Base-by-base conservation (phyloP, 2,329 filamentous ascomycete genomes). In the Hypomyces perniciosus region DNA sequence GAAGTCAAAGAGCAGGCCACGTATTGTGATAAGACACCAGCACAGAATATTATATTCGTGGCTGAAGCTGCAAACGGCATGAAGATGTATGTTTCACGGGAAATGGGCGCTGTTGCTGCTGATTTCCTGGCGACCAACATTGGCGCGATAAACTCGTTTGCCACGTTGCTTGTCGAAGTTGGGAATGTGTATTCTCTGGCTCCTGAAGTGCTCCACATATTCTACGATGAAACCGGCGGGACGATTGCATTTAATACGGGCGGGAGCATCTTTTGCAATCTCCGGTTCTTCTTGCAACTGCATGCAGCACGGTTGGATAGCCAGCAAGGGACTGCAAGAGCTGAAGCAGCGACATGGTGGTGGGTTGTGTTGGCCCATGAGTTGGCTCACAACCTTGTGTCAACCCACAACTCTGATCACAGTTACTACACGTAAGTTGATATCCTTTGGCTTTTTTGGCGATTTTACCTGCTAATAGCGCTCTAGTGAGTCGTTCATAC, bases 321-420 rank as follows among this genome's bases (percentile, higher is more conserved):
- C 44, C 65, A 26, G 40, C 63, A 44, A 27, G 65, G 66, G 2
- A 70, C 76, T 48, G 79, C 73, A 12, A 82, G 74, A 64, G 75
- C 81, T 4, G 86, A 93, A 54, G 88, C 88, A 3, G 74, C 83
- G 51, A 80, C 86, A 1, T 95, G 91, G 75, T 97, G 92, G 92
- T 96, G 87, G 81, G 87, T 96, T 56, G 90, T 93, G n/a, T 68
- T 96, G 54, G 95, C 90, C 55, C 93, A 99, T 66, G 95, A 99
- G 71, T 72, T 99, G 67, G 91, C 93, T 52, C 93, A 99, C 70
- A 99, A 99, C 65, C 72, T 99, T 49, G 89, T 96, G 7, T 71
- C 72, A 35, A 78, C 83, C 56, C 92, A 97, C 67, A 86, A 85
- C 62, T 76, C 86, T 12, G 80, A 86, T 48, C 90, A 95, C 68